A percentile compares a stretch with the other conserved stretches of the same genome.
Conservation (phyloP, 2,329 filamentous ascomycete species). For the Sporothrix pseudoabietina region DNA sequence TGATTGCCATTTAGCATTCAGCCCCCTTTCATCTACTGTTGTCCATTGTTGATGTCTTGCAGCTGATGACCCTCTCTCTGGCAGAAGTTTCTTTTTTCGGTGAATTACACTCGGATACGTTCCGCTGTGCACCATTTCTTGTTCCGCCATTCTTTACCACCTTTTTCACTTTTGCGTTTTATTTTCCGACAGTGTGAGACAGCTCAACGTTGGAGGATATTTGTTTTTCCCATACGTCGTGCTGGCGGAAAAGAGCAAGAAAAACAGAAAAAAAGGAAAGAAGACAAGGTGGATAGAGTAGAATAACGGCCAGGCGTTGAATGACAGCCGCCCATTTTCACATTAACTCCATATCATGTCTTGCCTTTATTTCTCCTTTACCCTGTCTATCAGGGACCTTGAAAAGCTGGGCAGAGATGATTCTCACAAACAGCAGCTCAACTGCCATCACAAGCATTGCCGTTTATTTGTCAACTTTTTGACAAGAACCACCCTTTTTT, state of each 20-base stretch:
- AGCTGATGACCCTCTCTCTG: neutral
- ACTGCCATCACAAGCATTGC: neutral
- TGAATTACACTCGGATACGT: neutral
- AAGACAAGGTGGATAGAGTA: neutral
- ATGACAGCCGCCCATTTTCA: neutral
- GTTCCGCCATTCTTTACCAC: neutral
- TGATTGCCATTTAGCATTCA: neutral
- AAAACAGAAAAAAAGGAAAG: neutral
- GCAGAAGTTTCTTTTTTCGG: neutral
- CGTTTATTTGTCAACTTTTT: neutral
- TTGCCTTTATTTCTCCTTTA: neutral
- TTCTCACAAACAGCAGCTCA: neutral
- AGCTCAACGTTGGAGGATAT: neutral
- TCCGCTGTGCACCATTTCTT: neutral
- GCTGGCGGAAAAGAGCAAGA: neutral
- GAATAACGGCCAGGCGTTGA: neutral
- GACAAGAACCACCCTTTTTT: no score
- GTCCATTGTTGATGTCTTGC: neutral
- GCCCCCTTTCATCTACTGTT: neutral
- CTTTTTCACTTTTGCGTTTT: neutral
- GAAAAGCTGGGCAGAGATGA: neutral
- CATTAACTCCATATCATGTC: neutral
- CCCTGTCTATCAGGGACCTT: neutral
- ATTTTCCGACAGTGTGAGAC: slow-evolving; percentile 2
- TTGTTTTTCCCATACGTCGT: neutral